Conservation (phyloP, 768 basidiomycete genomes). For the Tremella yokohamensis region DNA sequence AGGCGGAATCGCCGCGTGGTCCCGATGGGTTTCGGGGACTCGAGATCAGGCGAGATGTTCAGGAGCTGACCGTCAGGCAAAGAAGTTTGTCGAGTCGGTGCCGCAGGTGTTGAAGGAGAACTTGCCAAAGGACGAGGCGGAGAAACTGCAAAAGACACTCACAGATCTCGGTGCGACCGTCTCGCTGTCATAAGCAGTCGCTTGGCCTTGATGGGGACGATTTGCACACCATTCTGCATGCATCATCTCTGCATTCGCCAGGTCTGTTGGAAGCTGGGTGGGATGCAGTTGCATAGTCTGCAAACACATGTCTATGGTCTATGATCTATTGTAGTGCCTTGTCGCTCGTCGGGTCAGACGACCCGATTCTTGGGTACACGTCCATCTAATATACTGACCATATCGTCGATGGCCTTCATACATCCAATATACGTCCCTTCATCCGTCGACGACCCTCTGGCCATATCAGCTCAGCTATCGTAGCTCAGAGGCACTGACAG, state of each 20-base stretch:
- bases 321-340: neutral
- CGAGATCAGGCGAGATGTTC: too few species aligned
- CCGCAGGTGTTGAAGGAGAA: conserved; percentile 93
- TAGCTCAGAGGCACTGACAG: conserved; percentile 28
- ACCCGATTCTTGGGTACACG: conserved; percentile 33
- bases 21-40: too few species aligned
- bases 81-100: conserved; percentile 96
- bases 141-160: conserved; percentile 89
- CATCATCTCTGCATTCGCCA: neutral
- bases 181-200: conserved; percentile 54
- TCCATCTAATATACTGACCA: conserved; percentile 40
- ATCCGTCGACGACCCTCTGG: conserved; percentile 25
- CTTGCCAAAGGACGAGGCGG: conserved; percentile 92
- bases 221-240: neutral
- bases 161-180: conserved; percentile 83
- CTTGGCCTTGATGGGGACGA: neutral
- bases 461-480: neutral
- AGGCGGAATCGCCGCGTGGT: too few species aligned
- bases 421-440: conserved; percentile 32
- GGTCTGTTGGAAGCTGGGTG: neutral
- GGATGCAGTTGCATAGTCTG: neutral
- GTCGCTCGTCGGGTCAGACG: conserved; percentile 11
- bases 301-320: neutral
- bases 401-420: conserved; percentile 34
- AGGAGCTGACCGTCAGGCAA: conserved; percentile 68